Conservation (phyloP, 768 basidiomycete species). For the Suillus weaverae region DNA sequence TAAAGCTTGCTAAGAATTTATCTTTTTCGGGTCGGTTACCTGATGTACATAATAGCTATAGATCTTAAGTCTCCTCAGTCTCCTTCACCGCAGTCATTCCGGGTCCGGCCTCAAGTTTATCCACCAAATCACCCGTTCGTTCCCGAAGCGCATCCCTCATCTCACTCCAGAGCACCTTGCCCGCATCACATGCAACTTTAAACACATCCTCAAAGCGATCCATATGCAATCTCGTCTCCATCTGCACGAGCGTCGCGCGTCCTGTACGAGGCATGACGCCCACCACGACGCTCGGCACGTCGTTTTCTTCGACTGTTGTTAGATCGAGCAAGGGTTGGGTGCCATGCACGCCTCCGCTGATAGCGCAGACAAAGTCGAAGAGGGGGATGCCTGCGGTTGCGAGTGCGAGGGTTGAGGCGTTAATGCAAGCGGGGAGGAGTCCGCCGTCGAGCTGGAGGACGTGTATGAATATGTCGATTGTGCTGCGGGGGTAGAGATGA, state of each 20-base stretch:
- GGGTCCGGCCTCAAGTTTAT: slow-evolving; percentile 55
- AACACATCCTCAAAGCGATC: slow-evolving; percentile 93
- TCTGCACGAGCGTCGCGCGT: slow-evolving; percentile 82
- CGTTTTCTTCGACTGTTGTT: slow-evolving; percentile 85
- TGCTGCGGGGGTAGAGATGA: slow-evolving; percentile 86
- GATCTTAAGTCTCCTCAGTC: slow-evolving; percentile 18
- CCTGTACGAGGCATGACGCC: slow-evolving; percentile 87
- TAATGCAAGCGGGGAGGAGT: slow-evolving; percentile 87
- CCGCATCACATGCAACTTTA: slow-evolving; percentile 72
- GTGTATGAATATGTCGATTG: slow-evolving; percentile 93
- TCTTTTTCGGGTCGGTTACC: too few species aligned
- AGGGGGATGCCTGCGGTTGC: slow-evolving; percentile 89
- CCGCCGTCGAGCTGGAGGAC: slow-evolving; percentile 94
- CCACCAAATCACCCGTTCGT: slow-evolving; percentile 62
- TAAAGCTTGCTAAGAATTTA: too few species aligned
- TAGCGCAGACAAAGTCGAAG: slow-evolving; percentile 86
- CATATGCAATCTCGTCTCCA: slow-evolving; percentile 93
- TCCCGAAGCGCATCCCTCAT: slow-evolving; percentile 74
- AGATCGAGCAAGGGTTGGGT: slow-evolving; percentile 84
- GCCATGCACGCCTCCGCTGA: slow-evolving; percentile 85
- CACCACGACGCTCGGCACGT: slow-evolving; percentile 84
- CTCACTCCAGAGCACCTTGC: slow-evolving; percentile 75
- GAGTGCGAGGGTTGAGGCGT: slow-evolving; percentile 91
- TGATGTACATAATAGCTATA: too few species aligned
- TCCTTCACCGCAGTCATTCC: slow-evolving; percentile 32